Percentiles rank a stretch among this genome's conserved stretches.
phyloP scores from a whole-genome alignment of 106 monocot species.

The Dioscorea dumetorum region DNA sequence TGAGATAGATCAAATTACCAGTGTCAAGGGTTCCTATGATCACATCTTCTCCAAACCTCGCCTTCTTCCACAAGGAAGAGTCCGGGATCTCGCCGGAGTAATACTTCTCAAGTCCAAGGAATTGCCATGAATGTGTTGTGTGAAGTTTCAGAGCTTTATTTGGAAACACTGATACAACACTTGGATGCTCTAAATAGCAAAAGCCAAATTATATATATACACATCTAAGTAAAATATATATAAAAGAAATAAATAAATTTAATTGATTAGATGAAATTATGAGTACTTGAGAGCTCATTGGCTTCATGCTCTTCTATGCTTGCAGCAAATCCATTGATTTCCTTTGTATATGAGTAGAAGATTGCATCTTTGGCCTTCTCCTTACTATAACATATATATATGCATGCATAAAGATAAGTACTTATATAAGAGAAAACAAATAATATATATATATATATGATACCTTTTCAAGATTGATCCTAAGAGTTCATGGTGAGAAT shows the following conservation, averaged over 20 bases:
- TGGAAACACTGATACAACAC: constrained; percentile 46
- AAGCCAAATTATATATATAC: neutral
- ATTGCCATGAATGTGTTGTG: constrained; percentile 66
- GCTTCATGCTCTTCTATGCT: constrained; percentile 46
- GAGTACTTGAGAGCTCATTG: constrained; percentile 30
- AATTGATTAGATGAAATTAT: neutral
- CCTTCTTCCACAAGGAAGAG: constrained; percentile 46
- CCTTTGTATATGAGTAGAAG: constrained; percentile 58
- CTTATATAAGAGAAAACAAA: too few relatives aligned
- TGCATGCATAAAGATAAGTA: too few relatives aligned
- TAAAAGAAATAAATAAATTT: neutral
- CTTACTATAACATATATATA: constrained; percentile 15
- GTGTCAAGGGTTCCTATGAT: constrained; percentile 71
- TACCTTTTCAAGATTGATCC: constrained; percentile 42
- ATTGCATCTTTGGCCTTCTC: constrained; percentile 50
- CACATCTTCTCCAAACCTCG: constrained; percentile 55
- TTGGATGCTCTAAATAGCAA: constrained; percentile 25
- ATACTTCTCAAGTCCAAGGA: constrained; percentile 35
- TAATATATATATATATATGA: too few relatives aligned
- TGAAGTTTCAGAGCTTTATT: constrained; percentile 39
- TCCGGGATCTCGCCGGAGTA: constrained; percentile 15
- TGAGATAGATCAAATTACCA: constrained; percentile 23
- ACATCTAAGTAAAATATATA: too few relatives aligned
- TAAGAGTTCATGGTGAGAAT: constrained; percentile 41
- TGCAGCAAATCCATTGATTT: constrained; percentile 82